Base-by-base conservation (phyloP, 148 eudicot genomes). In the Rhododendron henanense region DNA sequence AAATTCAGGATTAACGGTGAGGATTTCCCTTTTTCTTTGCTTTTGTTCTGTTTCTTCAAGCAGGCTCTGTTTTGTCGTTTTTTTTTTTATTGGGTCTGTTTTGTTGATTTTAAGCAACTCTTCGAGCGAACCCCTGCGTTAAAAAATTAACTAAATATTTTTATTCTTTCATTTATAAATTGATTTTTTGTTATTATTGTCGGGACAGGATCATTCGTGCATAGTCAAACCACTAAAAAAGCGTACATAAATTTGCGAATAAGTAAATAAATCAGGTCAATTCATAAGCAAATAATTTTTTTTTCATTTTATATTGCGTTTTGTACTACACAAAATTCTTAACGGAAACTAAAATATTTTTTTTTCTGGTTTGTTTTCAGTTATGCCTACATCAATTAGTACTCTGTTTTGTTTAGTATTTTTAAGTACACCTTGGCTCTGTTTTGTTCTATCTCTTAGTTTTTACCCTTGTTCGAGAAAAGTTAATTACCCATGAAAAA, bases 1-100 rank as follows among this genome's bases (percentile, higher is more conserved):
- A 31, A 93, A 90, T 87, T 92, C 98, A 83, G 90, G 94, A 89
- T 83, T 89, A 82, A 91, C 88, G 7, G 98, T 96, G 88, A 91
- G 95, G 90, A 73, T 4, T 10, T 1, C 25, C 74, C 3, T 79
- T 14, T 19, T 81, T 0, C n/a, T 69, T 88, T 83, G 28, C 18
- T n/a, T 78, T 84, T 73, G 63, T 28, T 73, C 37, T 73, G 44
- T 77, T 78, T 15, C 63, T 51, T 85, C 83, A 19, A 69, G 31
- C 47, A 71, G 74, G 8, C 53, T 14, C 13, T 57, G 21, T 61
- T 7, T 19, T n/a, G 16, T 51, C 13, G 1, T 14, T 14, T 0
- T 55, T 18, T 55, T 15, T 18, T 55, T 18, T 16, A 18, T 55
- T 55, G 21, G 61, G 61, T 55, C 57, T 15, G 57, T 14, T 13